These are phyloP conservation scores for Auricularia heimuer DNA, from an alignment of 768 basidiomycete species.

Conservation along the genomic window DNA sequence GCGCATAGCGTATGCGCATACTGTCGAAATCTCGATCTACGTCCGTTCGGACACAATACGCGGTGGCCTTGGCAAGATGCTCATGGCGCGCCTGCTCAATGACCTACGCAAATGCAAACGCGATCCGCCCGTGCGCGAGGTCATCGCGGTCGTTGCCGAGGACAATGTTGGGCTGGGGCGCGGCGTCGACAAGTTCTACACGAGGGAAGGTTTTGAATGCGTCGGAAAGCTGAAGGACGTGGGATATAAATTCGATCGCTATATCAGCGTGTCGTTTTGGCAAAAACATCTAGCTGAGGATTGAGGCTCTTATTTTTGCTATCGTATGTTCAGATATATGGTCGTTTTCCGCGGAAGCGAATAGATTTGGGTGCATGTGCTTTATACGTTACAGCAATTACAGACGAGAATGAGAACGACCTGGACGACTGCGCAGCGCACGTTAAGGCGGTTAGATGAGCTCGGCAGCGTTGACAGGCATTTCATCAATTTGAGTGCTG, in stretches of 20 bases:
- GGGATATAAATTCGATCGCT: neutral
- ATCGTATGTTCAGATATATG: too few species aligned
- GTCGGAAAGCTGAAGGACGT: neutral
- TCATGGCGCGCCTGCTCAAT: neutral
- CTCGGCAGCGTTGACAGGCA: slow-evolving; percentile 97
- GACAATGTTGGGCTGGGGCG: neutral
- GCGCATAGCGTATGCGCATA: neutral
- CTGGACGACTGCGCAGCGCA: neutral
- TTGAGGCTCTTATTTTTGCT: too few species aligned
- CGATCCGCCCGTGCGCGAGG: neutral
- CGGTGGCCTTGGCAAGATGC: neutral
- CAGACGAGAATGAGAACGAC: neutral
- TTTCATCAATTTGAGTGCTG: slow-evolving; percentile 94
- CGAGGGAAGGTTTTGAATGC: neutral
- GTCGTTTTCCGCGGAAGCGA: neutral
- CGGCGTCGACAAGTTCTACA: neutral
- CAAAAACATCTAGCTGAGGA: neutral
- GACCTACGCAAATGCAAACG: neutral
- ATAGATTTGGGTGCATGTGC: neutral
- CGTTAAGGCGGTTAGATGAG: slow-evolving; percentile 55
- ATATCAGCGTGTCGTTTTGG: neutral
- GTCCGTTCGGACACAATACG: neutral
- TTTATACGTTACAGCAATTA: neutral
- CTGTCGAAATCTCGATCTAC: neutral
- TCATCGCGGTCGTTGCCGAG: neutral